Base-by-base conservation (phyloP, 306 rosid genomes). In the Dalbergia cochinchinensis region DNA sequence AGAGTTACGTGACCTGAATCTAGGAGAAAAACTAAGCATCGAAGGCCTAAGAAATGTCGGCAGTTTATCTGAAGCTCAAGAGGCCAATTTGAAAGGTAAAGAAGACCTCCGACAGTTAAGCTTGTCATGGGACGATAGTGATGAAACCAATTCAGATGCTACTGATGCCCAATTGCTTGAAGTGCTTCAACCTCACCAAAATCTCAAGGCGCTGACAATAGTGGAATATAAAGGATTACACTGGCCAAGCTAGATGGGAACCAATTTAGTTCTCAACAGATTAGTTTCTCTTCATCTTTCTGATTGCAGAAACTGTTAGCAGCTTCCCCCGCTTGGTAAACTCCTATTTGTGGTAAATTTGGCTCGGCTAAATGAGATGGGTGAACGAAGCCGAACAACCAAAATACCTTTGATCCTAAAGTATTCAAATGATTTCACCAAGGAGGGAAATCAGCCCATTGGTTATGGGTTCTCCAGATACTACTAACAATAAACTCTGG, bases 21-120 rank as follows among this genome's bases (percentile, higher is more conserved):
- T 67, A 1, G 37, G 73, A 41, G 35, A 34, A 41, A 7, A 19
- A 10, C 57, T 67, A 22, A 3, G 8, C 18, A 67, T 67, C 16
- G 2, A 4, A 11, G 37, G 57, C 18, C 57, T 67, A 1, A 37
- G 26, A 45, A 41, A 41, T 42, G 73, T 44, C 1, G 6, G 35
- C 1, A 67, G 18, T 44, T 4, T 8, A 19, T 42, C 4, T 0
- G 73, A 67, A 16, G 73, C 37, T 44, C 14, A 20, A 53, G 63
- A 57, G 20, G 76, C 62, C 14, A 53, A 71, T 35, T 71, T 71
- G 76, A 54, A 8, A 10, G 51, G 50, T 10, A 71, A 53, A 33
- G 3, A 16, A 53, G 64, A 71, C 63, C 50, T 51, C n/a, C 2
- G 1, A 3, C 0, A 26, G 9, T 16, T 70, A 15, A 1, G 0